A percentile compares a stretch with the other conserved stretches of the same genome.
Evolutionary conservation across 2,329 filamentous ascomycete species (phyloP).

Genomic region (Penicillium glabrum): DNA sequence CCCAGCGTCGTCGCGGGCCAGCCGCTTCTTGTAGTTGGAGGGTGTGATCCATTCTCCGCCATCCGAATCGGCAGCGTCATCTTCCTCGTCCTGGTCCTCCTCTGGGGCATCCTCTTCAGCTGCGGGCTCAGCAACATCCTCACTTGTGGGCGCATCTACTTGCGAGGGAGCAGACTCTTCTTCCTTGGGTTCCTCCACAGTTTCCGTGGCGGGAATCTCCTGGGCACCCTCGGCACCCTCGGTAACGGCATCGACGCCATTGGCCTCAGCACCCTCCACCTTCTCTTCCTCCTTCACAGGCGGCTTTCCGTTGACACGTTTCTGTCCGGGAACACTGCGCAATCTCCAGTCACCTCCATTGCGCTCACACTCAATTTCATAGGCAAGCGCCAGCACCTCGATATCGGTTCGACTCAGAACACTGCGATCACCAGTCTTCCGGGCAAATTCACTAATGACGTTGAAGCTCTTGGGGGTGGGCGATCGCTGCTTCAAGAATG

Average conservation of each 20-base stretch:
- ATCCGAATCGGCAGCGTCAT: constrained; percentile 46
- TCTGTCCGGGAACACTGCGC: constrained; percentile 75
- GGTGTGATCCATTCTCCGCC: constrained; percentile 89
- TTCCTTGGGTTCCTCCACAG: constrained; percentile 22
- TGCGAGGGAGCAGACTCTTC: constrained; percentile 15
- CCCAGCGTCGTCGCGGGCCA: constrained; percentile 63
- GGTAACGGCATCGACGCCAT: constrained; percentile 29
- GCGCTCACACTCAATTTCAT: constrained; percentile 89
- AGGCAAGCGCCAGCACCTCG: constrained; percentile 83
- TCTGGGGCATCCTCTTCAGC: constrained; percentile 24
- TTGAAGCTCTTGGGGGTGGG: constrained; percentile 76
- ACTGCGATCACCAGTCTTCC: constrained; percentile 82
- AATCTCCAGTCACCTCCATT: constrained; percentile 89
- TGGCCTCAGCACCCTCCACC: constrained; percentile 27
- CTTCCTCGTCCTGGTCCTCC: constrained; percentile 28
- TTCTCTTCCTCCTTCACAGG: constrained; percentile 47
- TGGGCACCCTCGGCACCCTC: constrained; percentile 29
- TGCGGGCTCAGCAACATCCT: constrained; percentile 23
- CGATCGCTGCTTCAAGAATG: constrained; percentile 76
- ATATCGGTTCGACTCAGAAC: constrained; percentile 89
- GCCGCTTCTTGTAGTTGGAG: constrained; percentile 82
- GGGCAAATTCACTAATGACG: constrained; percentile 79
- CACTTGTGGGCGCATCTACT: constrained; percentile 9
- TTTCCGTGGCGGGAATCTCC: constrained; percentile 26
- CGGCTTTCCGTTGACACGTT: constrained; percentile 69